Evolutionary conservation across 345 rosid genomes (phyloP).

Genomic region (Bruguiera parviflora): DNA sequence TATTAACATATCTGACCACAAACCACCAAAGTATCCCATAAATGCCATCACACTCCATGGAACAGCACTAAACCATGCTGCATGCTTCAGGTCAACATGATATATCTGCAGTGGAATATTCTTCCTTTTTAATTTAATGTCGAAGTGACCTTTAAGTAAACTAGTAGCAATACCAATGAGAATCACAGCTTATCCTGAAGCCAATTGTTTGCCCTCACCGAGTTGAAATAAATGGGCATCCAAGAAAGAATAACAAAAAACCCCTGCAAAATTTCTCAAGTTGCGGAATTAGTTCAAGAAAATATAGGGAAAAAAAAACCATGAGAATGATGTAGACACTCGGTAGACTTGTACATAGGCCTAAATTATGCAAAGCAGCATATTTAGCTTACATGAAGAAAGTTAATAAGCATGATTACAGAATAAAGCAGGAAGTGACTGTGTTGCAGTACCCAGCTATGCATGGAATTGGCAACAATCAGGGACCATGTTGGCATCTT

Average conservation of each 20-base stretch:
- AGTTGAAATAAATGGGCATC: constrained; percentile 96
- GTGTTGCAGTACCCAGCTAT: constrained; percentile 69
- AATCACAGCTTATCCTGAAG: background rate
- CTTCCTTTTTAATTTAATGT: constrained; percentile 18
- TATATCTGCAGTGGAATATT: constrained; percentile 46
- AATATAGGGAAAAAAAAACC: background rate
- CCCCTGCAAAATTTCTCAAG: constrained; percentile 45
- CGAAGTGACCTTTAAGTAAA: background rate
- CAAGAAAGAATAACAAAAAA: constrained; percentile 96
- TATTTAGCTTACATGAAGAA: constrained; percentile 5
- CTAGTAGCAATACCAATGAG: background rate
- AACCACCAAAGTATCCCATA: constrained; percentile 78
- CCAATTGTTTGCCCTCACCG: constrained; percentile 45
- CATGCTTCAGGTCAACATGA: constrained; percentile 89
- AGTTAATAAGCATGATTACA: constrained; percentile 1
- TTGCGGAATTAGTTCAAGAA: background rate
- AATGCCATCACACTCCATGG: constrained; percentile 97
- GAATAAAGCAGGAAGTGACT: constrained; percentile 6
- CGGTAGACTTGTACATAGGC: background rate
- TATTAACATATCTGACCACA: constrained; percentile 75
- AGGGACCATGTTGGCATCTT: constrained; percentile 94
- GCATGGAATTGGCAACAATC: constrained; percentile 92
- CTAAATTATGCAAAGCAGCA: background rate
- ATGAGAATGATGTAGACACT: background rate
- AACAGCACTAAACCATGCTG: constrained; percentile 96